Evolutionary conservation across 2,329 filamentous ascomycete genomes (phyloP).

Genomic region (Pyrenochaeta sp.): DNA sequence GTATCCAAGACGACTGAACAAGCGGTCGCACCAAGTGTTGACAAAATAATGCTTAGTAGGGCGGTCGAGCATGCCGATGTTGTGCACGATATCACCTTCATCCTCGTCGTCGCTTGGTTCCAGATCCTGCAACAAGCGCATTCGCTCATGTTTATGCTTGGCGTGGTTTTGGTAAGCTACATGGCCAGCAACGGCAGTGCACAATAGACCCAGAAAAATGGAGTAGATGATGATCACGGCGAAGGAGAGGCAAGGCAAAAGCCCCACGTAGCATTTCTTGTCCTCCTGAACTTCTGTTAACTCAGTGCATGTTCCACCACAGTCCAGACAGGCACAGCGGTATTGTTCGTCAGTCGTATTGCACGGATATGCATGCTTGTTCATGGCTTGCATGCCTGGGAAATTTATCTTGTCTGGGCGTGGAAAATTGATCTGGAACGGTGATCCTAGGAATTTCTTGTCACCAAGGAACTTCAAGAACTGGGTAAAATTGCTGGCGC

Average conservation of each 20-base stretch:
- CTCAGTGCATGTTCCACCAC: constrained; percentile 82
- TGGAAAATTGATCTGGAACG: constrained; percentile 97
- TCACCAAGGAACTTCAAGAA: constrained; percentile 93
- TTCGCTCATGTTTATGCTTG: constrained; percentile 77
- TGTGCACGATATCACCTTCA: constrained; percentile 83
- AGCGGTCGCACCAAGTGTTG: constrained; percentile 81
- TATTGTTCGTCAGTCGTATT: constrained; percentile 88
- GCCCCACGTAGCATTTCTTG: constrained; percentile 81
- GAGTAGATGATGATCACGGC: constrained; percentile 88
- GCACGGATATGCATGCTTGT: constrained; percentile 82
- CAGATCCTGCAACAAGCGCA: constrained; percentile 86
- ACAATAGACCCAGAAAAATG: constrained; percentile 73
- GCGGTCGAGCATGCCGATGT: constrained; percentile 78
- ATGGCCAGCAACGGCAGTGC: constrained; percentile 74
- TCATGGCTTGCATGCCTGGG: constrained; percentile 73
- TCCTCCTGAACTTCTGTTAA: constrained; percentile 77
- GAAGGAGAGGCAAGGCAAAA: constrained; percentile 93
- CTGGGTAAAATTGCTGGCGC: constrained; percentile 86
- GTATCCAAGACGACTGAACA: constrained; percentile 83
- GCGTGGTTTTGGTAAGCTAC: constrained; percentile 78
- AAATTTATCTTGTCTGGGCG: constrained; percentile 65
- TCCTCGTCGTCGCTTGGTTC: constrained; percentile 91
- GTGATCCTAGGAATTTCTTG: constrained; percentile 89
- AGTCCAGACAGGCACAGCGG: constrained; percentile 93
- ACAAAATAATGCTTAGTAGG: constrained; percentile 82